phyloP scores from a whole-genome alignment of 495 filamentous ascomycete species.

The Cercophora sp. region DNA sequence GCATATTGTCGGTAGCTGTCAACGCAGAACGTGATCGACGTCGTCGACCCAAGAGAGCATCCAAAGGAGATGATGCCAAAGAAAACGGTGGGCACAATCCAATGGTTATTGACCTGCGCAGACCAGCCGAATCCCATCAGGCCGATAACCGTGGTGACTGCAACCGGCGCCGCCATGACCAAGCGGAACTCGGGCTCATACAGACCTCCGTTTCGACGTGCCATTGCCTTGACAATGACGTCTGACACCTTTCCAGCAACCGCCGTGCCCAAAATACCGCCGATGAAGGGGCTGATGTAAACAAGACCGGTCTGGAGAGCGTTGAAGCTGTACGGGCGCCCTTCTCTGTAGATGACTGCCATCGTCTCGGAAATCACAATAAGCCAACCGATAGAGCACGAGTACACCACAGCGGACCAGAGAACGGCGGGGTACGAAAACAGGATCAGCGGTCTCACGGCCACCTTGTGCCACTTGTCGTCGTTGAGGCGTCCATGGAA shows the following conservation, averaged over 20 bases:
- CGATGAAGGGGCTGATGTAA: conserved; percentile 86
- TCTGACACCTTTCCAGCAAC: conserved; percentile 90
- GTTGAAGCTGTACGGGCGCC: conserved; percentile 68
- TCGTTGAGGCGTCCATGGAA: conserved; percentile 74
- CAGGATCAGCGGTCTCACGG: conserved; percentile 75
- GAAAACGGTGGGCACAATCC: conserved; percentile 91
- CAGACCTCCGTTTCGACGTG: conserved; percentile 79
- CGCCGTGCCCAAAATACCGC: conserved; percentile 83
- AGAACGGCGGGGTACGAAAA: conserved; percentile 86
- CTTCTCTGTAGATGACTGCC: conserved; percentile 66
- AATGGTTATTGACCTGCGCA: conserved; percentile 64
- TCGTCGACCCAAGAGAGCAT: conserved; percentile 88
- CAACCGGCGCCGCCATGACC: conserved; percentile 83
- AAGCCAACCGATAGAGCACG: conserved; percentile 90
- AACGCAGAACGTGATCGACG: conserved; percentile 89
- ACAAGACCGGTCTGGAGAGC: conserved; percentile 77
- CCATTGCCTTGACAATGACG: conserved; percentile 73
- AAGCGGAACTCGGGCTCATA: conserved; percentile 96
- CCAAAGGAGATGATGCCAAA: conserved; percentile 93
- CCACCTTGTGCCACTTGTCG: conserved; percentile 75
- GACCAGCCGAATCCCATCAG: conserved; percentile 95
- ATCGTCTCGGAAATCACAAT: conserved; percentile 89
- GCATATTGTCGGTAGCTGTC: conserved; percentile 94
- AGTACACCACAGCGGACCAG: conserved; percentile 84
- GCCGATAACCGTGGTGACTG: conserved; percentile 74